These are phyloP conservation scores for Leishmania mexicana DNA, from an alignment of 208 protist species.

Conservation along the genomic window DNA sequence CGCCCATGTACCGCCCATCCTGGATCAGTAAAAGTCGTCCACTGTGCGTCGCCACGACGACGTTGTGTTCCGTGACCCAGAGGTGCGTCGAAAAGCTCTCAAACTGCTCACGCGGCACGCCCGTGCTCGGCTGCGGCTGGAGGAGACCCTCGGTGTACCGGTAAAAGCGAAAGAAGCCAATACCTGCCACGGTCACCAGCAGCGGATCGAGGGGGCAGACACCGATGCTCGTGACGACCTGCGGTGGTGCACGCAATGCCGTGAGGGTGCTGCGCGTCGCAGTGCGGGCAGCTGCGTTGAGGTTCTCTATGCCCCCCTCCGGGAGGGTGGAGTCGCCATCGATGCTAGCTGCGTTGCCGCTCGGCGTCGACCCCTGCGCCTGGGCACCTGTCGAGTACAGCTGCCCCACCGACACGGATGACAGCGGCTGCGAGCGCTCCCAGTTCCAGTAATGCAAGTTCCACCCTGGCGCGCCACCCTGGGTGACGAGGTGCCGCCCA, in stretches of 20 bases:
- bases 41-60: conserved; percentile 86
- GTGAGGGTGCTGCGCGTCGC: neutral
- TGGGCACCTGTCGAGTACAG: conserved; percentile 11
- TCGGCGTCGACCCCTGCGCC: neutral
- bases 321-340: neutral
- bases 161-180: conserved; percentile 93
- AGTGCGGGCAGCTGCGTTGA: neutral
- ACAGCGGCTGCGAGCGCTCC: conserved; percentile 90
- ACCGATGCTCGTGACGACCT: conserved; percentile 70
- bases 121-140: conserved; percentile 60
- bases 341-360: neutral
- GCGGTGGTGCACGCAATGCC: conserved; percentile 2
- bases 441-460: conserved; percentile 92
- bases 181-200: conserved; percentile 88
- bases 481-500: conserved; percentile 88
- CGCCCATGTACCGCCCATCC: conserved; percentile 50
- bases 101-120: conserved; percentile 53
- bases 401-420: conserved; percentile 45
- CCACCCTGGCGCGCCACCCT: conserved; percentile 81
- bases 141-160: conserved; percentile 88
- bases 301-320: neutral
- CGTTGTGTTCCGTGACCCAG: conserved; percentile 85
- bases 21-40: conserved; percentile 90
- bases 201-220: conserved; percentile 90
- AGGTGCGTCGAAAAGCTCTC: conserved; percentile 91